Base-by-base conservation (phyloP, 495 filamentous ascomycete genomes). In the Aspergillus affinis region DNA sequence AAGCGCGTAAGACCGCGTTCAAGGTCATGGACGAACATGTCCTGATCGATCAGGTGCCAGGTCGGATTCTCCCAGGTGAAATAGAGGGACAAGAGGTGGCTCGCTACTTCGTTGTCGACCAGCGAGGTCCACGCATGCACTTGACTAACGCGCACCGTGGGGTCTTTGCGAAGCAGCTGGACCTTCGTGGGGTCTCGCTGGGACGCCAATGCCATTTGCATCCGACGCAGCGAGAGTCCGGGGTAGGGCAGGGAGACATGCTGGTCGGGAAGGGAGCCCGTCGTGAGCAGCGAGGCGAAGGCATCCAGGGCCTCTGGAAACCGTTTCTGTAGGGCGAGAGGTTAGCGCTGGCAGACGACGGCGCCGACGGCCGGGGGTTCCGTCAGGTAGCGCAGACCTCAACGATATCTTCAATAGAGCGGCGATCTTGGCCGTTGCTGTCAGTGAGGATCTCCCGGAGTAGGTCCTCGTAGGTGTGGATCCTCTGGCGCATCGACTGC, bases 41-140 rank as follows among this genome's bases (percentile, higher is more conserved):
- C 46, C 49, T 63, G 61, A 19, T 70, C 68, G 54, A 70, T 58
- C 46, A 70, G 57, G 44, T 70, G 58, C 68, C 68, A 70, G 15
- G 61, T 66, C n/a, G 68, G 65, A 15, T 70, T 70, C 48, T 70
- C 68, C 68, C 68, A 70, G 17, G 61, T 59, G 50, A 70, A 70
- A 54, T 70, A 70, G 20, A 70, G 59, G 17, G 68, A 70, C 5
- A 70, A 41, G n/a, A 70, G 51, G 21, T 70, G 68, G 21, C 68
- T 68, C 1, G 68, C 68, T 10, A 59, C 60, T 50, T 67, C 65
- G 26, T 66, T 62, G 47, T 65, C 57, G 12, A 68, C 61, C 2
- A 70, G 59, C 1, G 55, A 57, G 8, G 63, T 70, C 68, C 68
- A 70, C n/a, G 54, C 27, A 2, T 65, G 52, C 23, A 68, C 65